Evolutionary conservation across 331 rosid species (phyloP).

Genomic region (Cydonia oblonga): DNA sequence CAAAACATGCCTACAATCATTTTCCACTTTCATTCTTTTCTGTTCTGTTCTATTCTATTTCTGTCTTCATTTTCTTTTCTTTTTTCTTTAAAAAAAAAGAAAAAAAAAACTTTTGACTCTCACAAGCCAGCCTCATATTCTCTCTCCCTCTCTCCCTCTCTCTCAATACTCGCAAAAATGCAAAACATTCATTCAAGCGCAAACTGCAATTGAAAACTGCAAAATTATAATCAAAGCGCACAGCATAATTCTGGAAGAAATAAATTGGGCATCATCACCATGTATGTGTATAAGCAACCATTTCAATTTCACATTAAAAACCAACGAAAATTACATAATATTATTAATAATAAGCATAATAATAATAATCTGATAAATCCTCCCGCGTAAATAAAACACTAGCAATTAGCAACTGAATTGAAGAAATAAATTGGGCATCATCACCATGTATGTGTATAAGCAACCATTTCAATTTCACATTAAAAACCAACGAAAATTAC

Average conservation of each 20-base stretch:
- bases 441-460: neutral
- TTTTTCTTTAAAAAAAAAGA: slow-evolving; percentile 2
- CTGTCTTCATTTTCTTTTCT: neutral
- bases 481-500: neutral
- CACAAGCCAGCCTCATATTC: neutral
- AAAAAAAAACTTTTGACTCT: neutral
- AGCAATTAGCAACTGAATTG: no score
- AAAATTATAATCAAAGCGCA: neutral
- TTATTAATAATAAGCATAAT: neutral
- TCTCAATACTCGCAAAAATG: neutral
- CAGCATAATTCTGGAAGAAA: neutral
- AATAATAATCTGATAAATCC: neutral
- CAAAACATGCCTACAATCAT: neutral
- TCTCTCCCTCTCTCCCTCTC: neutral
- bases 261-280: neutral
- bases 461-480: neutral
- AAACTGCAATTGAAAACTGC: neutral
- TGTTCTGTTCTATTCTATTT: neutral
- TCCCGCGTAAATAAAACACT: neutral
- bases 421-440: neutral
- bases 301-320: neutral
- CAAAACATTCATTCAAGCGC: neutral
- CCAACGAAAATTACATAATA: neutral
- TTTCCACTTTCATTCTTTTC: neutral
- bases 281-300: neutral